Percentiles rank a stretch among this genome's conserved stretches.
These are phyloP conservation scores for Plasmodium coatneyi DNA, from an alignment of 169 alveolate genomes.

Conservation along the genomic window DNA sequence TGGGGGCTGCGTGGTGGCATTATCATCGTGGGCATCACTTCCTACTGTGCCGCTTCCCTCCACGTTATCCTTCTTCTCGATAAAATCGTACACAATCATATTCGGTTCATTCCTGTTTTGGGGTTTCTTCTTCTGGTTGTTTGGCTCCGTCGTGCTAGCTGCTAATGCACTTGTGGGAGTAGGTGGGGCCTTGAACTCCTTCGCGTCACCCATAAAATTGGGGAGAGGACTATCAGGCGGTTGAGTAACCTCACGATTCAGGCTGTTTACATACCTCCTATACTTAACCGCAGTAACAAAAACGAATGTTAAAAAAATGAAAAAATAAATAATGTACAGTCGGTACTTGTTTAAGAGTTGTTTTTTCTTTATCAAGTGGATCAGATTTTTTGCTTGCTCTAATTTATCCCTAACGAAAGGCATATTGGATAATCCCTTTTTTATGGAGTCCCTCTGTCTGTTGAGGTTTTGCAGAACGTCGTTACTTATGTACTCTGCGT, in stretches of 20 bases:
- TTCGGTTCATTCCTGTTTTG: background rate
- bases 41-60: background rate
- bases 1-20: background rate
- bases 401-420: constrained; percentile 30
- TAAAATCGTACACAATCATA: constrained; percentile 23
- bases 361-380: constrained; percentile 33
- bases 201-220: background rate
- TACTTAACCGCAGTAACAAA: constrained; percentile 28
- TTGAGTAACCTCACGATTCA: background rate
- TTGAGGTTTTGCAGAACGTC: constrained; percentile 41
- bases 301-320: constrained; percentile 43
- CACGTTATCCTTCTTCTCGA: background rate
- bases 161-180: background rate
- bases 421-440: constrained; percentile 25
- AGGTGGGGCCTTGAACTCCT: background rate
- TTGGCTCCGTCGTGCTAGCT: background rate
- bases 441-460: constrained; percentile 53
- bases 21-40: background rate
- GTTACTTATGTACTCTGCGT: constrained; percentile 57
- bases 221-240: background rate
- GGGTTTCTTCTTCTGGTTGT: background rate
- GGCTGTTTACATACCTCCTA: constrained; percentile 16
- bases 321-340: constrained; percentile 33
- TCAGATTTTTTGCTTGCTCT: constrained; percentile 40
- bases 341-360: constrained; percentile 59